Evolutionary conservation across 495 filamentous ascomycete species (phyloP).

Genomic region (Hyphodiscus hymeniophilus): DNA sequence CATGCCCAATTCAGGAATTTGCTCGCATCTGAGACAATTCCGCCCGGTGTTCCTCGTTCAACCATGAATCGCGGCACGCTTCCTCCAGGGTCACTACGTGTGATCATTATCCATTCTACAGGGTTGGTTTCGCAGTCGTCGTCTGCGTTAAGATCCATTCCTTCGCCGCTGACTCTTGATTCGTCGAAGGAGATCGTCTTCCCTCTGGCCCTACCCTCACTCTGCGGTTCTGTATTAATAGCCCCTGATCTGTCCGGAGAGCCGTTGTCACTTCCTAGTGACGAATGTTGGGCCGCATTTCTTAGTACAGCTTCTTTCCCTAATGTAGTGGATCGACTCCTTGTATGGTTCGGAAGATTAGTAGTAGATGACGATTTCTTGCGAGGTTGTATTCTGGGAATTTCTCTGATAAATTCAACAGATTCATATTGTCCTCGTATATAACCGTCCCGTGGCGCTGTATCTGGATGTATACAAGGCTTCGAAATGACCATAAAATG

Average conservation of each 20-base stretch:
- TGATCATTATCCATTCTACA: constrained; percentile 92
- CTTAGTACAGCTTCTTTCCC: constrained; percentile 19
- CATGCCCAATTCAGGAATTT: constrained; percentile 85
- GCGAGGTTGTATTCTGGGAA: constrained; percentile 41
- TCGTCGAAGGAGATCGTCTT: constrained; percentile 42
- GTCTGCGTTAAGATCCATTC: constrained; percentile 27
- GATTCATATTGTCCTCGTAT: constrained; percentile 85
- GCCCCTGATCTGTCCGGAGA: constrained; percentile 1
- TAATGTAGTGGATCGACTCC: constrained; percentile 15
- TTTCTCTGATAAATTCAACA: constrained; percentile 83
- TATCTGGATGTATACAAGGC: constrained; percentile 69
- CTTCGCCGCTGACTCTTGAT: constrained; percentile 32
- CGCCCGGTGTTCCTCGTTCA: constrained; percentile 78
- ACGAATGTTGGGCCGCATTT: constrained; percentile 17
- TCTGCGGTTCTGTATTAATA: not conserved
- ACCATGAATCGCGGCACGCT: constrained; percentile 92
- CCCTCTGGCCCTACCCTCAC: constrained; percentile 27
- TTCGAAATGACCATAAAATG: constrained; percentile 83
- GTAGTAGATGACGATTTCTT: constrained; percentile 19
- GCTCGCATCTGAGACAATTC: constrained; percentile 72
- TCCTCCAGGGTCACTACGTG: constrained; percentile 87
- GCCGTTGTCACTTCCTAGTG: constrained; percentile 11
- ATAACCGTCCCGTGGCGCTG: constrained; percentile 56
- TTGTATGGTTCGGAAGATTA: constrained; percentile 13
- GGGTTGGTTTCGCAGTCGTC: constrained; percentile 51